These are phyloP conservation scores for Fusarium solani-melongenae DNA, from an alignment of 2,329 filamentous ascomycete genomes.

Conservation along the genomic window DNA sequence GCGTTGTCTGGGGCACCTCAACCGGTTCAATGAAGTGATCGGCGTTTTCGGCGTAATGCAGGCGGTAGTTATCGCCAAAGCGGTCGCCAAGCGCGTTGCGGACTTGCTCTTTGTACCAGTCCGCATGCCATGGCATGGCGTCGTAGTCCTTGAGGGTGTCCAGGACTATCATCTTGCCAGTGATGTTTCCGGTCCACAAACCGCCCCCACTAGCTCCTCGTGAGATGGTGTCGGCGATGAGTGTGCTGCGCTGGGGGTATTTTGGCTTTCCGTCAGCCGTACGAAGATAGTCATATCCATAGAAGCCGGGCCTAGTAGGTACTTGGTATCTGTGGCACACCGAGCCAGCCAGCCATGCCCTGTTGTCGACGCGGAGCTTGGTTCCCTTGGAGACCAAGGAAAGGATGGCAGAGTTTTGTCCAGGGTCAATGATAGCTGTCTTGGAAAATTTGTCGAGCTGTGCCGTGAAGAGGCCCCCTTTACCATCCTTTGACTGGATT, in stretches of 20 bases:
- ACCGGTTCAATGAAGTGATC: constrained; percentile 24
- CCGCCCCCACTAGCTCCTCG: neutral
- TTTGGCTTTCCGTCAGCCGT: neutral
- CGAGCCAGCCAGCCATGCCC: constrained; percentile 14
- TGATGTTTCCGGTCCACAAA: constrained; percentile 22
- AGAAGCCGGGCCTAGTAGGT: constrained; percentile 3
- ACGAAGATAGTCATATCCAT: neutral
- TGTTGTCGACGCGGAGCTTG: constrained; percentile 12
- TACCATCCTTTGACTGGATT: neutral
- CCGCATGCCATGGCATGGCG: constrained; percentile 38
- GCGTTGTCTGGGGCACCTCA: neutral
- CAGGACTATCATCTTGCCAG: constrained; percentile 35
- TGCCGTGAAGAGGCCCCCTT: neutral
- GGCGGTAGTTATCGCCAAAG: constrained; percentile 27
- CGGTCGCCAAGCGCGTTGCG: constrained; percentile 6
- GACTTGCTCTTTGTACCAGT: constrained; percentile 37
- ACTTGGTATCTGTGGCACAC: constrained; percentile 30
- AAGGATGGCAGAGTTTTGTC: neutral
- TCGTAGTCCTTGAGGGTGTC: constrained; percentile 36
- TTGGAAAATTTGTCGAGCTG: neutral
- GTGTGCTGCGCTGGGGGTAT: neutral
- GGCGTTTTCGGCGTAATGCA: constrained; percentile 34
- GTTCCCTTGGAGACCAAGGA: neutral
- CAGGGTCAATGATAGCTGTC: neutral
- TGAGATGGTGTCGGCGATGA: neutral